These are phyloP conservation scores for Pachysandra terminalis DNA, from an alignment of 164 flowering plant genomes.

Conservation along the genomic window DNA sequence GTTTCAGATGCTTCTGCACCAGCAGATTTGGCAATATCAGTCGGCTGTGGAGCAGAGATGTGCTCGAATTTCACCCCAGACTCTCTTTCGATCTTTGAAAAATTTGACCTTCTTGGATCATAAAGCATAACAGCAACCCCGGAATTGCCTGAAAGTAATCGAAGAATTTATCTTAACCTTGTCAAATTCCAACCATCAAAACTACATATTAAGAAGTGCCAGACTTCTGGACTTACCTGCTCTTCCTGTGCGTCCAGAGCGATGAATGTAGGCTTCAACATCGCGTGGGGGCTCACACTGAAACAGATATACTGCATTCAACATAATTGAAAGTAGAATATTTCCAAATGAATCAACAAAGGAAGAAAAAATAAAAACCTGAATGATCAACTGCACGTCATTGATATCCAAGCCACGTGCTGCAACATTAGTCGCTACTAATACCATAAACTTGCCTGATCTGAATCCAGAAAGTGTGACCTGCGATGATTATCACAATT, in stretches of 20 bases:
- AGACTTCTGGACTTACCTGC: conserved; percentile 47
- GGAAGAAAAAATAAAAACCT: conserved; percentile 42
- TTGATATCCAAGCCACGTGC: conserved; percentile 95
- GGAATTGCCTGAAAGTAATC: conserved; percentile 50
- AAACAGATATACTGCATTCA: conserved; percentile 10
- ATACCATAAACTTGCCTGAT: conserved; percentile 73
- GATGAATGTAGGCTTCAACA: conserved; percentile 95
- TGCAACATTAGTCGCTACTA: conserved; percentile 97
- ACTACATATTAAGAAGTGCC: neutral
- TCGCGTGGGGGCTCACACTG: conserved; percentile 98
- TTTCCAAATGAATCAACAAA: neutral
- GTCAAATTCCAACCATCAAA: conserved; percentile 3
- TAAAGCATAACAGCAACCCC: conserved; percentile 94
- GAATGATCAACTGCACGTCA: conserved; percentile 91
- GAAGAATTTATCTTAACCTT: neutral
- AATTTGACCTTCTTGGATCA: conserved; percentile 72
- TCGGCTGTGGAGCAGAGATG: conserved; percentile 77
- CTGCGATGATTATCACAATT: conserved; percentile 27
- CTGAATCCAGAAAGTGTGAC: conserved; percentile 86
- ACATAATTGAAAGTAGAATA: neutral
- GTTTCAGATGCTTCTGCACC: conserved; percentile 73
- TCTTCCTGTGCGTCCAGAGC: conserved; percentile 97
- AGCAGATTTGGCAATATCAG: conserved; percentile 83
- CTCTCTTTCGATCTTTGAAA: conserved; percentile 77
- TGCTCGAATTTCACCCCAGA: conserved; percentile 96